phyloP scores from a whole-genome alignment of 1,284 basidiomycete genomes.

The Austroboletus niveus region DNA sequence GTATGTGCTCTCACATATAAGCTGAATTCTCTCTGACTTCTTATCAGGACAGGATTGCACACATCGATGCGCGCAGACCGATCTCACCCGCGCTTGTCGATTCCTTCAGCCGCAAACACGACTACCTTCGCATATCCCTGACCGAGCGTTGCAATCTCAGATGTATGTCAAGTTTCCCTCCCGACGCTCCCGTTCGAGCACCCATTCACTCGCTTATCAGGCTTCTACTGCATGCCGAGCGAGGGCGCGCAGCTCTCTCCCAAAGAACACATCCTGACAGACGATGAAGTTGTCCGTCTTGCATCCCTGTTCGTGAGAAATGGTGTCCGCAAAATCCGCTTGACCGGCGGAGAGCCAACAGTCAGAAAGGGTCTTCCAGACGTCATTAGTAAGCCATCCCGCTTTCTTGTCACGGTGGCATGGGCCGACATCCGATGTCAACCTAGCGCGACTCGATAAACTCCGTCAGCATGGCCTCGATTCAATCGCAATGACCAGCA shows the following conservation, averaged over 20 bases:
- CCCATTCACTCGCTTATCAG: slow-evolving; percentile 36
- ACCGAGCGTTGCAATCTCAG: slow-evolving; percentile 87
- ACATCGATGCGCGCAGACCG: slow-evolving; percentile 47
- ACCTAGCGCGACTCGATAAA: slow-evolving; percentile 52
- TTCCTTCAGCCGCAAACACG: slow-evolving; percentile 66
- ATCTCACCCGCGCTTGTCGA: slow-evolving; percentile 62
- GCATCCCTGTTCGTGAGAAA: slow-evolving; percentile 77
- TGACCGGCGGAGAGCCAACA: slow-evolving; percentile 89
- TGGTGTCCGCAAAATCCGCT: slow-evolving; percentile 82
- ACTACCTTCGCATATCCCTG: slow-evolving; percentile 83
- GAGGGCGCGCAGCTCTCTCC: slow-evolving; percentile 80
- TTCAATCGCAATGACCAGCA: slow-evolving; percentile 85
- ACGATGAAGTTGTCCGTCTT: slow-evolving; percentile 74
- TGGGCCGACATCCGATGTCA: slow-evolving; percentile 13
- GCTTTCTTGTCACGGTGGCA: background rate
- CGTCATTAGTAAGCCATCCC: slow-evolving; percentile 53
- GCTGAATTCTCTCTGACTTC: background rate
- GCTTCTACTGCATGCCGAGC: slow-evolving; percentile 89
- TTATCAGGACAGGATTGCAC: slow-evolving; percentile 43
- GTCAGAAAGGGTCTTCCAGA: slow-evolving; percentile 76
- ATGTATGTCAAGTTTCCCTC: slow-evolving; percentile 47
- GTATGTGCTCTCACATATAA: slow-evolving; percentile 1
- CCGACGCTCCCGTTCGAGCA: background rate
- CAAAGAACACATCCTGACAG: slow-evolving; percentile 63
- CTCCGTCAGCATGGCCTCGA: slow-evolving; percentile 61